Percentiles rank a stretch among this genome's conserved stretches.
Conservation (phyloP, 1,139 yeast species). For the Taphrina betulina region DNA sequence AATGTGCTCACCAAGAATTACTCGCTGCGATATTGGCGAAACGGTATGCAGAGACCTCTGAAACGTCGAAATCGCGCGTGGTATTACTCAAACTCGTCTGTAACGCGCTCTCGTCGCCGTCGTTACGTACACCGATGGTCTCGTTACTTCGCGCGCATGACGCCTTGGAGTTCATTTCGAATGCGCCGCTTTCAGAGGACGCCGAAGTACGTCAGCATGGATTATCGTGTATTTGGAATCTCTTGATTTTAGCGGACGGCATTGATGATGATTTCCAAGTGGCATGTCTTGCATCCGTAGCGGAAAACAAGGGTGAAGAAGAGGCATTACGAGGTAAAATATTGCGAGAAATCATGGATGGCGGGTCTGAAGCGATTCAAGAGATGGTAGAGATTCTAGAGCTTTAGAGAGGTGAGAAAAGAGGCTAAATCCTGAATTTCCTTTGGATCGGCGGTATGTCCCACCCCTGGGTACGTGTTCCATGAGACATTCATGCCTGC, state of each 20-base stretch:
- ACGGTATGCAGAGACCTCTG: not conserved
- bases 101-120: not conserved
- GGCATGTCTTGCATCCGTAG: slow-evolving; percentile 23
- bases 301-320: not conserved
- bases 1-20: not conserved
- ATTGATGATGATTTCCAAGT: slow-evolving; percentile 20
- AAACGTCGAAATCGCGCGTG: not conserved
- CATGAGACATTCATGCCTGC: slow-evolving; percentile 60
- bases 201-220: slow-evolving; percentile 8
- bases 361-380: slow-evolving; percentile 18
- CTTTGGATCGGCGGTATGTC: slow-evolving; percentile 64
- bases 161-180: slow-evolving; percentile 5
- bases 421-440: slow-evolving; percentile 61
- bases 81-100: slow-evolving; percentile 14
- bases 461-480: slow-evolving; percentile 62
- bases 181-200: not conserved
- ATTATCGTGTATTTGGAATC: slow-evolving; percentile 18
- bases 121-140: not conserved
- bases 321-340: not conserved
- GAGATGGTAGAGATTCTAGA: slow-evolving; percentile 17
- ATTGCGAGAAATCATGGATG: not conserved
- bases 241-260: slow-evolving; percentile 11
- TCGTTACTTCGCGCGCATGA: not conserved
- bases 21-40: not conserved
- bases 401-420: too few species aligned